Conservation (phyloP, 495 filamentous ascomycete species). For the Hyaloscypha variabilis region DNA sequence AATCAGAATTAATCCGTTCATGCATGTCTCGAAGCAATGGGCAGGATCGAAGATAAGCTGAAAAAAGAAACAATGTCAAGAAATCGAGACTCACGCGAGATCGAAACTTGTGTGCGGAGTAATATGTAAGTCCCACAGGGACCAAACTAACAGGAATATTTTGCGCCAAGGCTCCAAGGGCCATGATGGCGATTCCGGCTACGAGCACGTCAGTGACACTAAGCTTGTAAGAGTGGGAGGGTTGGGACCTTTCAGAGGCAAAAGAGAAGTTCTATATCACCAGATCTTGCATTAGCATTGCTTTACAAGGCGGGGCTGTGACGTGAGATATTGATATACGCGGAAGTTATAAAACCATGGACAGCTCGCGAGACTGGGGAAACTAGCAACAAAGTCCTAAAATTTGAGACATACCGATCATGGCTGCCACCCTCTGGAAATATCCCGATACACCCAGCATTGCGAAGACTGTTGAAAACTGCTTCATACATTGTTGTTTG, state of each 20-base stretch:
- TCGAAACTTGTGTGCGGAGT: constrained; percentile 96
- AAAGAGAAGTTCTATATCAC: constrained; percentile 60
- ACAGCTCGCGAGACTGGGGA: too few species aligned
- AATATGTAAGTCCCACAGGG: constrained; percentile 97
- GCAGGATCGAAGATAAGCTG: too few species aligned
- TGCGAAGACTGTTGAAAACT: constrained; percentile 76
- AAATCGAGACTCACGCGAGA: constrained; percentile 65
- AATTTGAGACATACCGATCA: constrained; percentile 56
- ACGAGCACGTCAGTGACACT: background rate
- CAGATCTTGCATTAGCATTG: too few species aligned
- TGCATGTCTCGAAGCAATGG: too few species aligned
- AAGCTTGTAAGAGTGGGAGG: background rate
- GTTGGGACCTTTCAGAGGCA: constrained; percentile 72
- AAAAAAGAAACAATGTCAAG: too few species aligned
- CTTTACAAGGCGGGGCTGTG: too few species aligned
- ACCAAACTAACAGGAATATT: constrained; percentile 69
- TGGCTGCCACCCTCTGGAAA: constrained; percentile 98
- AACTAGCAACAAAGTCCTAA: too few species aligned
- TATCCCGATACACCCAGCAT: constrained; percentile 90
- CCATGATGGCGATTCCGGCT: constrained; percentile 96
- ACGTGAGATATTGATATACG: too few species aligned
- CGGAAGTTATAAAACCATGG: too few species aligned
- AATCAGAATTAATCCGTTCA: too few species aligned
- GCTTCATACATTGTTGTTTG: constrained; percentile 88
- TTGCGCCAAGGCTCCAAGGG: constrained; percentile 81